Conservation (phyloP, 2,329 filamentous ascomycete species). For the Penicillium aurantiogriseum region DNA sequence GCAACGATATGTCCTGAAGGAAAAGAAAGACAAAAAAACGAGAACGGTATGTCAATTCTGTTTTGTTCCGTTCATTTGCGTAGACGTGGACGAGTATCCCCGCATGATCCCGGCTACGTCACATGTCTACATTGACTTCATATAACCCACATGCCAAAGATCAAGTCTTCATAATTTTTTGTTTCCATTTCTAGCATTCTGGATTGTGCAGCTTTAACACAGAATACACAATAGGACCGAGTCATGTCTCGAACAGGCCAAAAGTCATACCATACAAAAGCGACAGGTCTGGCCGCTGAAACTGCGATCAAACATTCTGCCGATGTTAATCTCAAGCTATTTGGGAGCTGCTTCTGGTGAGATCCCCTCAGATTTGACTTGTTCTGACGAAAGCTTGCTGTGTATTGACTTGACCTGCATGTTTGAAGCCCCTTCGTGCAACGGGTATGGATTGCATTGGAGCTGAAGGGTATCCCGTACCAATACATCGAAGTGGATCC, state of each 20-base stretch:
- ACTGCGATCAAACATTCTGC: constrained; percentile 70
- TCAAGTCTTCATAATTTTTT: not conserved
- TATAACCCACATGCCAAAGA: not conserved
- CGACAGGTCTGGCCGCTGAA: constrained; percentile 66
- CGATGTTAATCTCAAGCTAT: constrained; percentile 71
- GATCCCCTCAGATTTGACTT: not conserved
- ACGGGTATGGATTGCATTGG: constrained; percentile 83
- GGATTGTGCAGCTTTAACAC: constrained; percentile 14
- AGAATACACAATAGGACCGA: constrained; percentile 19
- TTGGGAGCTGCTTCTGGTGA: constrained; percentile 79
- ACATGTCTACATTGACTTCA: constrained; percentile 11
- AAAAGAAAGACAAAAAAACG: constrained; percentile 65
- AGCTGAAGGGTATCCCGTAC: constrained; percentile 73
- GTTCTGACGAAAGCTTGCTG: not conserved
- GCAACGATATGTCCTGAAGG: constrained; percentile 62
- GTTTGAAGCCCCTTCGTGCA: constrained; percentile 75
- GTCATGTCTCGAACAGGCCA: constrained; percentile 54
- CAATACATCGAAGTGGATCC: constrained; percentile 86
- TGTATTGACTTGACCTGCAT: constrained; percentile 6
- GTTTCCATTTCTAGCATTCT: constrained; percentile 4
- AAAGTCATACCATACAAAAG: constrained; percentile 70
- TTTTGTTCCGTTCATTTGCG: constrained; percentile 11
- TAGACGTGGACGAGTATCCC: not conserved
- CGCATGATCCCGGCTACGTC: constrained; percentile 23
- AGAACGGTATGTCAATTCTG: constrained; percentile 47